A percentile compares a stretch with the other conserved stretches of the same genome.
These are phyloP conservation scores for Puya raimondii DNA, from an alignment of 176 grass and related monocot species.

Conservation along the genomic window DNA sequence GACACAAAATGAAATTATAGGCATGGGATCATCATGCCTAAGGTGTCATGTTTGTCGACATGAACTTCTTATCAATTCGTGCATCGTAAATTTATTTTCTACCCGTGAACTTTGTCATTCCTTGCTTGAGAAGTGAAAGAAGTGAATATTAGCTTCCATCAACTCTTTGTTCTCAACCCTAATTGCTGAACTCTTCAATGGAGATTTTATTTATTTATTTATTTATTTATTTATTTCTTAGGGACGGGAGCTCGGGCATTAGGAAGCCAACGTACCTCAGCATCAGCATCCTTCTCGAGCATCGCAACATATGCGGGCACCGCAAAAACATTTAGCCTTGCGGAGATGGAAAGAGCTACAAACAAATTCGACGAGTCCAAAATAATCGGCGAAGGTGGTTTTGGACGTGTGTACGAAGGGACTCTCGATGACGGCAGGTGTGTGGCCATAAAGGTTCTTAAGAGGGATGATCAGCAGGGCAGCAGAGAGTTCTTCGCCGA, in stretches of 20 bases:
- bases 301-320: conserved; percentile 74
- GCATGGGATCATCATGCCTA: too few species aligned
- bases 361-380: conserved; percentile 60
- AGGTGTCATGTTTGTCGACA: too few species aligned
- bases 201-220: neutral
- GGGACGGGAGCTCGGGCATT: conserved; percentile 31
- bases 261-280: conserved; percentile 55
- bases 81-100: conserved; percentile 1
- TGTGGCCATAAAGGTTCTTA: conserved; percentile 85
- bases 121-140: neutral
- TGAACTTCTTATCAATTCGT: too few species aligned
- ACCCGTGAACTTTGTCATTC: neutral
- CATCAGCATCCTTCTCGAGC: conserved; percentile 69
- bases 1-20: neutral
- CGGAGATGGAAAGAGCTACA: conserved; percentile 87
- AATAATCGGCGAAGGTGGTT: conserved; percentile 97
- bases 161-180: neutral
- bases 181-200: neutral
- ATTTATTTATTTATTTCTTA: conserved; percentile 6
- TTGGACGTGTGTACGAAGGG: conserved; percentile 91
- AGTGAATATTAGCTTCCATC: neutral
- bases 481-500: conserved; percentile 87
- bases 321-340: conserved; percentile 64
- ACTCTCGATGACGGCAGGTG: conserved; percentile 52
- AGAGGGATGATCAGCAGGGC: conserved; percentile 83